These are phyloP conservation scores for Yamadazyma trypodendri DNA, from an alignment of 1,139 yeast species.

Conservation along the genomic window DNA sequence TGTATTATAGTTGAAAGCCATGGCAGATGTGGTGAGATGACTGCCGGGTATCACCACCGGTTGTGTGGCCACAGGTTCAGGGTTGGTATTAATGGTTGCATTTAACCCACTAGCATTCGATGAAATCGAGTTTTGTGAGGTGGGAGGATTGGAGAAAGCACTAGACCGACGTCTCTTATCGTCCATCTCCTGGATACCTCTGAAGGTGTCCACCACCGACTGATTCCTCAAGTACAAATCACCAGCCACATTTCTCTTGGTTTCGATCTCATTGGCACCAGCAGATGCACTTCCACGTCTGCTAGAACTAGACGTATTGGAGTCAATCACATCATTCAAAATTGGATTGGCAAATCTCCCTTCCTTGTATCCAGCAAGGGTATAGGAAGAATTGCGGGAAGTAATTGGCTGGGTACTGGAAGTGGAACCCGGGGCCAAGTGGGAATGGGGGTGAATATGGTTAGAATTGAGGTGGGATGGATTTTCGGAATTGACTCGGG, in stretches of 20 bases:
- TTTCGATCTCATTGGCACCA: slow-evolving; percentile 45
- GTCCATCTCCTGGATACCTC: slow-evolving; percentile 48
- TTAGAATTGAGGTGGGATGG: background rate
- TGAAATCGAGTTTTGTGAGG: slow-evolving; percentile 21
- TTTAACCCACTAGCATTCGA: slow-evolving; percentile 7
- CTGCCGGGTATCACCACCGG: slow-evolving; percentile 15
- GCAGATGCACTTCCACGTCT: slow-evolving; percentile 36
- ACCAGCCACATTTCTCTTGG: slow-evolving; percentile 55
- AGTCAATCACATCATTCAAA: slow-evolving; percentile 38
- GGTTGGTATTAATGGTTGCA: background rate
- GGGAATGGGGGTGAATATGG: slow-evolving; percentile 10
- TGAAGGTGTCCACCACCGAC: slow-evolving; percentile 50
- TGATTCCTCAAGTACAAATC: slow-evolving; percentile 51
- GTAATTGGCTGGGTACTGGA: background rate
- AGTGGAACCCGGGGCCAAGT: slow-evolving; percentile 4
- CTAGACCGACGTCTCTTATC: slow-evolving; percentile 45
- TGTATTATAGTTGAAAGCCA: too few relatives aligned
- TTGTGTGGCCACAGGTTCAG: slow-evolving; percentile 9
- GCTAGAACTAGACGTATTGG: slow-evolving; percentile 23
- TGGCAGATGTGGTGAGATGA: too few relatives aligned
- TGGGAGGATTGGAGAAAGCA: slow-evolving; percentile 23
- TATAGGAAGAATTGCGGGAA: slow-evolving; percentile 20
- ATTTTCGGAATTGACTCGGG: slow-evolving; percentile 1
- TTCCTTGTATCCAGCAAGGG: slow-evolving; percentile 36
- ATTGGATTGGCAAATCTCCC: slow-evolving; percentile 25